A percentile compares a stretch with the other conserved stretches of the same genome.
Conservation (phyloP, 352 stramenopile species). For the Phytophthora syringae region DNA sequence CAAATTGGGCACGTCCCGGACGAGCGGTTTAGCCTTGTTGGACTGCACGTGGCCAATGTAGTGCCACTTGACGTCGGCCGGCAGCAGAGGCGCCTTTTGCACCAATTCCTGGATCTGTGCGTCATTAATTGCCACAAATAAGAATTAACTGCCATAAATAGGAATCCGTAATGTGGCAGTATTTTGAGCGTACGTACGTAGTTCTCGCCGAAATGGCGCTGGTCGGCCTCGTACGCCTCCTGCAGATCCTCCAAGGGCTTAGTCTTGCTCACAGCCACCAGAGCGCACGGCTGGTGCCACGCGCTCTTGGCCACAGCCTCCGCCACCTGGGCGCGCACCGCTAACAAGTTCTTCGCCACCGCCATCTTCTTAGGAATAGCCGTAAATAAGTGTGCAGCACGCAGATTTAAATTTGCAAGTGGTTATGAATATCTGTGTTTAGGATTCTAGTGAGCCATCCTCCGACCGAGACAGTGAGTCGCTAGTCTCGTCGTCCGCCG, state of each 20-base stretch:
- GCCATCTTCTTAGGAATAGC: conserved; percentile 35
- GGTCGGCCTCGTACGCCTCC: conserved; percentile 90
- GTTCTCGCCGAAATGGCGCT: conserved; percentile 98
- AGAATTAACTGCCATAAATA: conserved; percentile 2
- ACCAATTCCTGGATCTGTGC: conserved; percentile 95
- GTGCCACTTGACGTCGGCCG: conserved; percentile 95
- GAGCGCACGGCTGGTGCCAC: conserved; percentile 70
- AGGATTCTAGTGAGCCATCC: conserved; percentile 18
- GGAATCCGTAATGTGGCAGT: neutral
- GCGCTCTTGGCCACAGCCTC: conserved; percentile 61
- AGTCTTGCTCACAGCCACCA: conserved; percentile 96
- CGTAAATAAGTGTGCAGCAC: neutral
- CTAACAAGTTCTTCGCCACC: conserved; percentile 66
- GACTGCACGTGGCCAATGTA: conserved; percentile 99
- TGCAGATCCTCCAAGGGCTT: conserved; percentile 91
- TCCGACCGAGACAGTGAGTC: conserved; percentile 16
- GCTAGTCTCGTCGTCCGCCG: neutral
- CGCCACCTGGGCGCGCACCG: conserved; percentile 63
- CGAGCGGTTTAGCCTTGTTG: conserved; percentile 96
- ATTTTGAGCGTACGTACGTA: conserved; percentile 78
- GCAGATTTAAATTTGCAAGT: conserved; percentile 7
- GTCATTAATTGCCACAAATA: conserved; percentile 22
- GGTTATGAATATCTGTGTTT: neutral
- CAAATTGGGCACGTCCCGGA: conserved; percentile 93
- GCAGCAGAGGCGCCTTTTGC: conserved; percentile 92